Percentiles rank a stretch among this genome's conserved stretches.
Conservation (phyloP, 2,329 filamentous ascomycete genomes). For the Corynespora cassiicola region DNA sequence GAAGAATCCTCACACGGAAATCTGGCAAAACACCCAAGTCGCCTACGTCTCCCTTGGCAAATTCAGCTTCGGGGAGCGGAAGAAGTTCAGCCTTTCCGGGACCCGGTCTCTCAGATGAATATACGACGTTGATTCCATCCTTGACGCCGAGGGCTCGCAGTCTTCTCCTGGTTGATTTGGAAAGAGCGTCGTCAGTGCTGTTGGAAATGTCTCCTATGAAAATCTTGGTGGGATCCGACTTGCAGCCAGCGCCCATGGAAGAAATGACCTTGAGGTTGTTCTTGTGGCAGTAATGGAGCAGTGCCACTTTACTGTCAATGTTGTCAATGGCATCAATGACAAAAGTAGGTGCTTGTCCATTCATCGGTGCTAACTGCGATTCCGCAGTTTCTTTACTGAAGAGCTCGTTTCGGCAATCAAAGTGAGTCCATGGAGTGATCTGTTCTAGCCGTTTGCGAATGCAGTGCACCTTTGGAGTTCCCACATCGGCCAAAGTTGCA, state of each 20-base stretch:
- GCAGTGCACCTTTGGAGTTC: slow-evolving; percentile 88
- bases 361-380: slow-evolving; percentile 71
- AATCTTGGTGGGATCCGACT: slow-evolving; percentile 83
- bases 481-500: slow-evolving; percentile 91
- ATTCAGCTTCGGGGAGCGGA: slow-evolving; percentile 87
- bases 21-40: slow-evolving; percentile 89
- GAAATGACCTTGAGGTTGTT: slow-evolving; percentile 83
- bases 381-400: slow-evolving; percentile 74
- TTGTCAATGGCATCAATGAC: slow-evolving; percentile 99
- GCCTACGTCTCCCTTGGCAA: slow-evolving; percentile 81
- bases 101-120: slow-evolving; percentile 86
- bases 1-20: slow-evolving; percentile 92
- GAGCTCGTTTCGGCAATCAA: slow-evolving; percentile 85
- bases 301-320: slow-evolving; percentile 92
- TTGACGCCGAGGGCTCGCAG: slow-evolving; percentile 79
- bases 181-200: slow-evolving; percentile 88
- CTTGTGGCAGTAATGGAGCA: slow-evolving; percentile 86
- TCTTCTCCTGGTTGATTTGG: slow-evolving; percentile 79
- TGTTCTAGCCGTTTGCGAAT: slow-evolving; percentile 81
- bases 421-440: slow-evolving; percentile 88
- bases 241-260: slow-evolving; percentile 95
- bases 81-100: slow-evolving; percentile 90
- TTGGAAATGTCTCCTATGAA: slow-evolving; percentile 89
- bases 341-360: slow-evolving; percentile 75
- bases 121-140: slow-evolving; percentile 88